phyloP scores from a whole-genome alignment of 1,139 yeast genomes.

The Blastobotrys malaysiensis region DNA sequence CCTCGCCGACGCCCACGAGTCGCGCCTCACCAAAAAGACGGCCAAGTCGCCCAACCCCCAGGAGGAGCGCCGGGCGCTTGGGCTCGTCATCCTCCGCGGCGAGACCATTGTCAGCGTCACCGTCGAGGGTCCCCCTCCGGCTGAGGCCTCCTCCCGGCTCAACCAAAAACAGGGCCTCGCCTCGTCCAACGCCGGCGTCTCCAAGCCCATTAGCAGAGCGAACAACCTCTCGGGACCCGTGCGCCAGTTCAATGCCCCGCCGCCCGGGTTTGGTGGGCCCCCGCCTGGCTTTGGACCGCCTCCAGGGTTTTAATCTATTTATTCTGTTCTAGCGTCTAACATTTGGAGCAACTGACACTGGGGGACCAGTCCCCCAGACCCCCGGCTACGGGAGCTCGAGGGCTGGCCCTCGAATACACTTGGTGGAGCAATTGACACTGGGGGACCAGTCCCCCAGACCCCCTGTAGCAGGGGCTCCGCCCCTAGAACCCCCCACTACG shows the following conservation, averaged over 20 bases:
- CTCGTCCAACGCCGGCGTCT: constrained; percentile 24
- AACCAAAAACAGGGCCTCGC: constrained; percentile 17
- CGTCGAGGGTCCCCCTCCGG: constrained; percentile 72
- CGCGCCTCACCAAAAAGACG: constrained; percentile 64
- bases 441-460: background rate
- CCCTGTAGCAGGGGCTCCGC: too few species aligned
- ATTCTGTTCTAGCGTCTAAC: too few species aligned
- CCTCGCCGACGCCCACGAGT: constrained; percentile 78
- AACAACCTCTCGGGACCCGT: constrained; percentile 28
- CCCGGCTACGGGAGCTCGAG: too few species aligned
- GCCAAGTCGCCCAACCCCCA: constrained; percentile 26
- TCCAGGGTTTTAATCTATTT: constrained; percentile 9
- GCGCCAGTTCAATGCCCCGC: constrained; percentile 22
- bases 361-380: too few species aligned
- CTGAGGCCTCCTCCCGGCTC: constrained; percentile 42
- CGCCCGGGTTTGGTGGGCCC: constrained; percentile 27
- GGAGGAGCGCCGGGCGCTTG: constrained; percentile 68
- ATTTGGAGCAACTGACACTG: too few species aligned
- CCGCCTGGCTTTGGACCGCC: constrained; percentile 28
- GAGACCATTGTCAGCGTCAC: constrained; percentile 81
- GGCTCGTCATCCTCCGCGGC: constrained; percentile 80
- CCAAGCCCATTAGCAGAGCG: constrained; percentile 38
- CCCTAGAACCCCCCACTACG: too few species aligned
- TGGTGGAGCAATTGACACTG: too few species aligned
- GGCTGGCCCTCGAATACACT: too few species aligned